These are phyloP conservation scores for Yamadazyma aaseri DNA, from an alignment of 1,139 yeast species.

Conservation along the genomic window DNA sequence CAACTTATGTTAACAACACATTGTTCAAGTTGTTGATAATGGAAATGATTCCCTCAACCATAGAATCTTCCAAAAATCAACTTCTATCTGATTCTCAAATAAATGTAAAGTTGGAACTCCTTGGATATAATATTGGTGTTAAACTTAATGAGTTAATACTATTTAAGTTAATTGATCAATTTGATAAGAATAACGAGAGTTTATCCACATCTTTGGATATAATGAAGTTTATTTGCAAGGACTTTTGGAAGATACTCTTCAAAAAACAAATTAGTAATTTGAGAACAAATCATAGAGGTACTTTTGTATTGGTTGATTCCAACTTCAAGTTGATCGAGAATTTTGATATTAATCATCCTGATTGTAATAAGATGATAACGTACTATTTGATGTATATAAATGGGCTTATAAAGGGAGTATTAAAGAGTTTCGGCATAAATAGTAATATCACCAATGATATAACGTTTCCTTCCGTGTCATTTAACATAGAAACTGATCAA, in stretches of 20 bases:
- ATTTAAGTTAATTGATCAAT: constrained; percentile 44
- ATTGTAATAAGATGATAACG: constrained; percentile 47
- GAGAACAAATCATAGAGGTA: constrained; percentile 87
- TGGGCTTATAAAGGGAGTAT: constrained; percentile 80
- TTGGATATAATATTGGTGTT: constrained; percentile 75
- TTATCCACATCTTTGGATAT: constrained; percentile 68
- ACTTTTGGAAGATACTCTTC: constrained; percentile 79
- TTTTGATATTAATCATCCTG: constrained; percentile 52
- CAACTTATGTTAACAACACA: constrained; percentile 38
- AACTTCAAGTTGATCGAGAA: constrained; percentile 54
- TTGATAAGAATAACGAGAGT: constrained; percentile 39
- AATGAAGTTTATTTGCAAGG: constrained; percentile 90
- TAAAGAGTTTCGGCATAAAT: constrained; percentile 68
- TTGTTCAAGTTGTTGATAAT: constrained; percentile 63
- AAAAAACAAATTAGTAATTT: constrained; percentile 89
- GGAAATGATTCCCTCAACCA: constrained; percentile 72
- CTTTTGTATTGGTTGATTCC: constrained; percentile 75
- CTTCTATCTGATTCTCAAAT: constrained; percentile 31
- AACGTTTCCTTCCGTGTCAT: constrained; percentile 65
- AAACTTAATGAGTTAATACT: constrained; percentile 72
- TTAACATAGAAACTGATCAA: constrained; percentile 61
- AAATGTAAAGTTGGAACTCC: constrained; percentile 62
- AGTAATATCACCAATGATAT: constrained; percentile 67
- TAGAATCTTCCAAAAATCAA: constrained; percentile 46
- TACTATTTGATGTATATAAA: constrained; percentile 77